A percentile compares a stretch with the other conserved stretches of the same genome.
These are phyloP conservation scores for Bromus sterilis DNA, from an alignment of 176 grass and related monocot species.

Conservation along the genomic window DNA sequence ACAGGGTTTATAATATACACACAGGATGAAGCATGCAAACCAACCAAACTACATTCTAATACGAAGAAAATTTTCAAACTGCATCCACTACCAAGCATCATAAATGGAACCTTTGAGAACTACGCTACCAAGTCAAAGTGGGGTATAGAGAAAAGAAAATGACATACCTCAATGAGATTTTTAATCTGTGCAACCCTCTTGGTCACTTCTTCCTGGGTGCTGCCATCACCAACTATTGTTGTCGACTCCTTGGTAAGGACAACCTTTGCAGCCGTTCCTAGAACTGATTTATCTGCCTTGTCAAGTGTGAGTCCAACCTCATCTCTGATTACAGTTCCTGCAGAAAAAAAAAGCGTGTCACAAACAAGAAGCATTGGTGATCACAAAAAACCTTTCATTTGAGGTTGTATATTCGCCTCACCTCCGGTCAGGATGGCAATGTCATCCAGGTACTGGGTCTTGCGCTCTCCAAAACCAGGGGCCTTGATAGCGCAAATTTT, in stretches of 20 bases:
- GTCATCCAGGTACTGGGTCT: constrained; percentile 92
- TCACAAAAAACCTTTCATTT: background rate
- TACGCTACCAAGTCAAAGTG: background rate
- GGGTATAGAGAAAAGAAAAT: background rate
- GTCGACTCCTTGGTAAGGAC: constrained; percentile 87
- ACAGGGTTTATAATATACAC: background rate
- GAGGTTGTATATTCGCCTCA: background rate
- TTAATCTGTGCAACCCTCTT: constrained; percentile 92
- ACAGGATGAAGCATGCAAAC: background rate
- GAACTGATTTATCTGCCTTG: constrained; percentile 75
- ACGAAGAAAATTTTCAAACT: background rate
- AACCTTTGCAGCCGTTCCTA: constrained; percentile 82
- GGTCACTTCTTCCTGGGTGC: constrained; percentile 81
- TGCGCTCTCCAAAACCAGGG: constrained; percentile 90
- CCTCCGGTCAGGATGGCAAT: constrained; percentile 97
- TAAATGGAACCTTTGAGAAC: background rate
- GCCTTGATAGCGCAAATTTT: constrained; percentile 96
- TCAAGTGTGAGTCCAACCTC: constrained; percentile 89
- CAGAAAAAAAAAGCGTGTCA: background rate
- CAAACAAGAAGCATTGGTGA: background rate
- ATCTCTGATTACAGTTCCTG: constrained; percentile 93
- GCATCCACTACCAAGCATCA: background rate
- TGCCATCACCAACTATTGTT: constrained; percentile 95
- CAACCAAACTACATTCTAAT: background rate
- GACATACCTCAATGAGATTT: constrained; percentile 76